Percentiles rank a stretch among this genome's conserved stretches.
These are phyloP conservation scores for Rhodotorula sp. DNA, from an alignment of 1,284 basidiomycete species.

Conservation along the genomic window DNA sequence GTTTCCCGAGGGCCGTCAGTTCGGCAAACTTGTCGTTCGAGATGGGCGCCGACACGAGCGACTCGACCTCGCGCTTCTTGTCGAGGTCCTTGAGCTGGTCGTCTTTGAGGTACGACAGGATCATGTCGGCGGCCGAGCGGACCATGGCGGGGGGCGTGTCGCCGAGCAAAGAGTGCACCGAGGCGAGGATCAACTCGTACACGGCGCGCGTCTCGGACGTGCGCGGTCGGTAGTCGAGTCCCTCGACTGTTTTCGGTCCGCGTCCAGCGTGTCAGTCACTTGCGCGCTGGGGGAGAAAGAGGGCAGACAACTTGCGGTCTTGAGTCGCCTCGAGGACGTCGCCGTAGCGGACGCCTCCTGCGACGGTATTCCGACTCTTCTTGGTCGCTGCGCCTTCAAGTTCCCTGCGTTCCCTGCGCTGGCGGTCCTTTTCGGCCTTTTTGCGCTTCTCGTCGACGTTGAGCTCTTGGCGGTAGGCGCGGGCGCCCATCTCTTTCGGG, in stretches of 20 bases:
- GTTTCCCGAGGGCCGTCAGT: conserved; percentile 83
- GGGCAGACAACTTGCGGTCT: conserved; percentile 51
- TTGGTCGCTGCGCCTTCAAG: not conserved
- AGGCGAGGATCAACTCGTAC: conserved; percentile 85
- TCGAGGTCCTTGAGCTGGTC: conserved; percentile 93
- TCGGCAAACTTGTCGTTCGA: conserved; percentile 78
- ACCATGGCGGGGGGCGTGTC: conserved; percentile 96
- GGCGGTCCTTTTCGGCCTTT: conserved; percentile 36
- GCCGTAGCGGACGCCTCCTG: conserved; percentile 56
- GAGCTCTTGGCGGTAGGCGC: conserved; percentile 75
- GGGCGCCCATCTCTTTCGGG: conserved; percentile 88
- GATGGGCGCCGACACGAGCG: conserved; percentile 65
- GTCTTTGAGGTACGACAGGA: conserved; percentile 86
- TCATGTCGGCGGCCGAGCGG: conserved; percentile 86
- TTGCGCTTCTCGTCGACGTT: conserved; percentile 92
- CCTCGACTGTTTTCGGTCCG: conserved; percentile 62
- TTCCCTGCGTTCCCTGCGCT: conserved; percentile 21
- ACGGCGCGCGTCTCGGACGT: conserved; percentile 92
- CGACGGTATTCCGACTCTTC: conserved; percentile 7
- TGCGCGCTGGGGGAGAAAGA: not conserved
- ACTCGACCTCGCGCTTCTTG: conserved; percentile 92
- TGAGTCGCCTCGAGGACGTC: conserved; percentile 91
- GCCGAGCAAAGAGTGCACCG: conserved; percentile 75
- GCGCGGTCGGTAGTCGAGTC: conserved; percentile 83
- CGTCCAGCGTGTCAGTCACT: not conserved